These are phyloP conservation scores for Rosellinia necatrix DNA, from an alignment of 2,329 filamentous ascomycete genomes.

Conservation along the genomic window DNA sequence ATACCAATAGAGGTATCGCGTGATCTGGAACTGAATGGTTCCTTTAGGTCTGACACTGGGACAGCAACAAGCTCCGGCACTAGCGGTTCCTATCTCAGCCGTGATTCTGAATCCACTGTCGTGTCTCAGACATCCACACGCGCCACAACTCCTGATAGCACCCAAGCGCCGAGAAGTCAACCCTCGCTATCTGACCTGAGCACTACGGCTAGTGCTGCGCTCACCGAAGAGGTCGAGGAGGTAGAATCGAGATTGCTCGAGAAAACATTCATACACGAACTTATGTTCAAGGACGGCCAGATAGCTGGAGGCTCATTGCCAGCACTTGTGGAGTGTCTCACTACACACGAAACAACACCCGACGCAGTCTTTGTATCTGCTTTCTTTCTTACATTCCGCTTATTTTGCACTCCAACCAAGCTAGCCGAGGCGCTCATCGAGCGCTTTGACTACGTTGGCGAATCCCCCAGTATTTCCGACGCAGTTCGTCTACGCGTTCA, in stretches of 20 bases:
- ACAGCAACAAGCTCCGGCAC: conserved; percentile 78
- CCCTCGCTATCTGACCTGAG: conserved; percentile 72
- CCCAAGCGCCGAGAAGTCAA: conserved; percentile 58
- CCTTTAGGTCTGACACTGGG: conserved; percentile 69
- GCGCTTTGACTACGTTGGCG: conserved; percentile 88
- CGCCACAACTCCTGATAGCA: conserved; percentile 80
- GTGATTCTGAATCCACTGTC: conserved; percentile 80
- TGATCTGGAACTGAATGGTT: conserved; percentile 55
- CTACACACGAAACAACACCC: conserved; percentile 88
- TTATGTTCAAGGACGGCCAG: conserved; percentile 90
- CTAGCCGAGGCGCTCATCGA: conserved; percentile 84
- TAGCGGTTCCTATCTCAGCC: conserved; percentile 76
- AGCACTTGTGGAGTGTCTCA: conserved; percentile 91
- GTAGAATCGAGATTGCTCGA: conserved; percentile 84
- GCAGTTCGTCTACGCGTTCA: conserved; percentile 90
- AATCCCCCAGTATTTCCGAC: conserved; percentile 72
- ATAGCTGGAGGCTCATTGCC: conserved; percentile 90
- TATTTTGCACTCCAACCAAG: conserved; percentile 82
- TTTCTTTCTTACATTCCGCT: conserved; percentile 93
- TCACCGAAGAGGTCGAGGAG: conserved; percentile 78
- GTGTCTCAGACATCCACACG: conserved; percentile 83
- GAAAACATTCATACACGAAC: conserved; percentile 87
- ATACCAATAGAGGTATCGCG: conserved; percentile 53
- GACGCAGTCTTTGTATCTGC: conserved; percentile 91
- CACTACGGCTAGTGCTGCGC: conserved; percentile 64